Evolutionary conservation across 2,329 filamentous ascomycete species (phyloP).

Genomic region (Cordyceps cateniannulata): DNA sequence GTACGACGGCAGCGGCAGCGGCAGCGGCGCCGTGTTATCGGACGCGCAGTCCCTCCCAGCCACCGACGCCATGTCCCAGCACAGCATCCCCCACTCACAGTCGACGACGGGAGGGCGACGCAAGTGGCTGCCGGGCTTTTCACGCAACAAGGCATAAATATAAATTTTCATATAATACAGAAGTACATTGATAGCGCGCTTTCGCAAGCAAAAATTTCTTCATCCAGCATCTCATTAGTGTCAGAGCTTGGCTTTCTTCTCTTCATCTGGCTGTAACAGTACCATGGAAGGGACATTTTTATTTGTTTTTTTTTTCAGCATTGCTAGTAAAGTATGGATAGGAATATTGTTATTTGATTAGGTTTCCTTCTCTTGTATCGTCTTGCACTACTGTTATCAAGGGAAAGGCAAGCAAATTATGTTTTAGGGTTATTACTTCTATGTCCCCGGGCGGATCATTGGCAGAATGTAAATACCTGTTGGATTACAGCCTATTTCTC

Average conservation of each 20-base stretch:
- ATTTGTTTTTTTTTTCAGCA: neutral
- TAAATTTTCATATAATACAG: neutral
- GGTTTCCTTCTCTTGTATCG: neutral
- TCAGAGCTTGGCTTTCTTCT: neutral
- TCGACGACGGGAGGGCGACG: constrained; percentile 23
- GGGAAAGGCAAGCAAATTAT: neutral
- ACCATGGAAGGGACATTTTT: neutral
- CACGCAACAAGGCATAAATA: constrained; percentile 8
- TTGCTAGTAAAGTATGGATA: neutral
- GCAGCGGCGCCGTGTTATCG: neutral
- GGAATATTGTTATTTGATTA: neutral
- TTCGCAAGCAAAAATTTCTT: neutral
- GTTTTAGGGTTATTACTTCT: neutral
- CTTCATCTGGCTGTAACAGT: neutral
- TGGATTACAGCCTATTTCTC: neutral
- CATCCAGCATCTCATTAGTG: neutral
- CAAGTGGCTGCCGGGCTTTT: constrained; percentile 31
- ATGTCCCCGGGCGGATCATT: neutral
- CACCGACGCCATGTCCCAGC: constrained; percentile 1
- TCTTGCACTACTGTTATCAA: neutral
- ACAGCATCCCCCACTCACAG: constrained; percentile 2
- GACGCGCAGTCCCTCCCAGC: neutral
- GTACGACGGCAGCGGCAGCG: neutral
- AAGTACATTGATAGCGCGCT: neutral
- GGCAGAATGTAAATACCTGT: neutral